A percentile compares a stretch with the other conserved stretches of the same genome.
phyloP scores from a whole-genome alignment of 805 yeast genomes.

The Allodekkera sacchari region DNA sequence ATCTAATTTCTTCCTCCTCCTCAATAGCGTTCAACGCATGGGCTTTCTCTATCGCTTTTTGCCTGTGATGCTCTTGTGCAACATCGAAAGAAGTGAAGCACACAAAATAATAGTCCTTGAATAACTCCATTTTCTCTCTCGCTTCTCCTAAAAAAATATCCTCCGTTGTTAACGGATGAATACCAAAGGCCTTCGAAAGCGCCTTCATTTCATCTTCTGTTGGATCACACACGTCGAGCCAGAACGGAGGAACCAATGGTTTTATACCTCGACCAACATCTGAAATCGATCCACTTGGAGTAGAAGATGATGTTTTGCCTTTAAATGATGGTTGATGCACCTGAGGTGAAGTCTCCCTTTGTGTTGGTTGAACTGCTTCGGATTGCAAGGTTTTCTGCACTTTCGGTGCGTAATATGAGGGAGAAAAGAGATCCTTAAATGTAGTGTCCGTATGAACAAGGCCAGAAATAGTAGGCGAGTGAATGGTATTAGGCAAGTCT shows the following conservation, averaged over 20 bases:
- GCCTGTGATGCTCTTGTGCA: conserved; percentile 56
- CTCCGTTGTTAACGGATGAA: conserved; percentile 94
- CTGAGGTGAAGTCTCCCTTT: neutral
- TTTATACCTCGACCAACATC: conserved; percentile 2
- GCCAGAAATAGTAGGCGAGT: conserved; percentile 83
- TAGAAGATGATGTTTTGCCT: conserved; percentile 1
- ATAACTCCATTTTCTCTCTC: conserved; percentile 89
- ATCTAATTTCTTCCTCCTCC: conserved; percentile 12
- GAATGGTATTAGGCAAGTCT: conserved; percentile 81
- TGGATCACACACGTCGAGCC: conserved; percentile 91
- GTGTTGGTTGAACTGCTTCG: conserved; percentile 1
- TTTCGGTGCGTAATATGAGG: conserved; percentile 24
- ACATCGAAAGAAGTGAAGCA: conserved; percentile 84
- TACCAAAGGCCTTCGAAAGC: conserved; percentile 80
- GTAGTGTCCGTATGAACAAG: conserved; percentile 43
- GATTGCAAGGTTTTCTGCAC: neutral
- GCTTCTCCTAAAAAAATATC: conserved; percentile 91
- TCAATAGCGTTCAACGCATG: conserved; percentile 9
- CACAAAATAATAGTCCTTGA: conserved; percentile 82
- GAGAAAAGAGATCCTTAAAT: conserved; percentile 57
- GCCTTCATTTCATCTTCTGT: conserved; percentile 97
- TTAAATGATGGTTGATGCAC: too few relatives aligned
- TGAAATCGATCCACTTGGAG: conserved; percentile 2
- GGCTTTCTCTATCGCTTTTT: conserved; percentile 19
- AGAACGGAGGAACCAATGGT: conserved; percentile 46